Evolutionary conservation across 1,139 yeast species (phyloP).

Genomic region (Kurtzmaniella quercitrusa): DNA sequence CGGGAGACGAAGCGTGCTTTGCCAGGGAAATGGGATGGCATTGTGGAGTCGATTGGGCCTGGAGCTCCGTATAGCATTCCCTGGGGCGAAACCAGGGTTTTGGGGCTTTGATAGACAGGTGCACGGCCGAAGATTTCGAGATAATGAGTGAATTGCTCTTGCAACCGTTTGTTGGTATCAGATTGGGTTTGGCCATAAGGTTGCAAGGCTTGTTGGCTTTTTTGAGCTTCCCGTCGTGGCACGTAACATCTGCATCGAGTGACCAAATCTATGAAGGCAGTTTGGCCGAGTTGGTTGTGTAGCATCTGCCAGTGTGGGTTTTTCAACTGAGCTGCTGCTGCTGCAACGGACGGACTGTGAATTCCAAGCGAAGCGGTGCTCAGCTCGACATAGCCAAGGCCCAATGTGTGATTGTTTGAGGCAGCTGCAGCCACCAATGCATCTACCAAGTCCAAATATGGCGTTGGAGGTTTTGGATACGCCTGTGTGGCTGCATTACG

Average conservation of each 20-base stretch:
- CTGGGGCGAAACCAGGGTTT: background rate
- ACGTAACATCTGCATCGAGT: background rate
- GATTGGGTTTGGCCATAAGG: too few species aligned
- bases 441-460: slow-evolving; percentile 1
- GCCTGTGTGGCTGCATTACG: too few species aligned
- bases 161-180: too few species aligned
- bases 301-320: slow-evolving; percentile 32
- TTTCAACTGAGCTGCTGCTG: slow-evolving; percentile 27
- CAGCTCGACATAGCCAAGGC: slow-evolving; percentile 1
- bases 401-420: background rate
- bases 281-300: slow-evolving; percentile 26
- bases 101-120: background rate
- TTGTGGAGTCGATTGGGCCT: slow-evolving; percentile 8
- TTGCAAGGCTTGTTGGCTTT: too few species aligned
- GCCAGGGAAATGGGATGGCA: background rate
- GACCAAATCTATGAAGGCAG: slow-evolving; percentile 27
- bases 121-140: background rate
- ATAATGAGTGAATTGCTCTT: background rate
- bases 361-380: background rate
- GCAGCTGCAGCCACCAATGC: background rate
- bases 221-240: background rate
- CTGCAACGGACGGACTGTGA: slow-evolving; percentile 20
- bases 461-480: background rate
- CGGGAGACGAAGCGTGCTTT: background rate
- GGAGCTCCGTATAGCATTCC: background rate